phyloP scores from a whole-genome alignment of 331 rosid species.

The Quercus phellos region DNA sequence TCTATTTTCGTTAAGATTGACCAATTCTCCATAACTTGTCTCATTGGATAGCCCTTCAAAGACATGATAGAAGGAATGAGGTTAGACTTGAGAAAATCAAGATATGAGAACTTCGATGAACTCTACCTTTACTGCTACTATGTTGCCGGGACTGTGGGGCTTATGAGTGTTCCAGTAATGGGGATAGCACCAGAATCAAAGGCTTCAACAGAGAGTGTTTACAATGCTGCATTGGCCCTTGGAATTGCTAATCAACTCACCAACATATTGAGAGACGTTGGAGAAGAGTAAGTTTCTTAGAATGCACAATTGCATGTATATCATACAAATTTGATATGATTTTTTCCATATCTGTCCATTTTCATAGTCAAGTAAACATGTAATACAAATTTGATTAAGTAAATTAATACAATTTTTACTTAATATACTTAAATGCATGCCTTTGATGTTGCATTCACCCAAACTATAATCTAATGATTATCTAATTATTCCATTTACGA shows the following conservation, averaged over 20 bases:
- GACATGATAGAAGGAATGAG: slow-evolving; percentile 99
- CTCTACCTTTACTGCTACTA: slow-evolving; percentile 94
- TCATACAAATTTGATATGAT: not conserved
- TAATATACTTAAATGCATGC: no score
- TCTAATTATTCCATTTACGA: no score
- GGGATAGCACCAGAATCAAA: slow-evolving; percentile 73
- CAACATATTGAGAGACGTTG: slow-evolving; percentile 92
- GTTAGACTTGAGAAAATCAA: slow-evolving; percentile 73
- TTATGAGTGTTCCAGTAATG: slow-evolving; percentile 98
- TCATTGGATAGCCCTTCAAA: slow-evolving; percentile 58
- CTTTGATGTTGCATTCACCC: no score
- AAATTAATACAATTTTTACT: no score
- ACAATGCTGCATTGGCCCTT: slow-evolving; percentile 88
- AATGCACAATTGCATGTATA: not conserved
- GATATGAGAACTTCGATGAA: slow-evolving; percentile 82
- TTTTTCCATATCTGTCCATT: no score
- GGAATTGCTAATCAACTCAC: slow-evolving; percentile 98
- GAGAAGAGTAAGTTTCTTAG: slow-evolving; percentile 78
- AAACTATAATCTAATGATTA: no score
- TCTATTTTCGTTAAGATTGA: not conserved
- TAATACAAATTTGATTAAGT: no score
- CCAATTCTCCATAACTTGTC: not conserved
- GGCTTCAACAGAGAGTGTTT: slow-evolving; percentile 72
- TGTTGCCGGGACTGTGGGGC: slow-evolving; percentile 97
- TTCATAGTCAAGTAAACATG: no score